Conservation (phyloP, 331 rosid genomes). For the Phaseolus coccineus region DNA sequence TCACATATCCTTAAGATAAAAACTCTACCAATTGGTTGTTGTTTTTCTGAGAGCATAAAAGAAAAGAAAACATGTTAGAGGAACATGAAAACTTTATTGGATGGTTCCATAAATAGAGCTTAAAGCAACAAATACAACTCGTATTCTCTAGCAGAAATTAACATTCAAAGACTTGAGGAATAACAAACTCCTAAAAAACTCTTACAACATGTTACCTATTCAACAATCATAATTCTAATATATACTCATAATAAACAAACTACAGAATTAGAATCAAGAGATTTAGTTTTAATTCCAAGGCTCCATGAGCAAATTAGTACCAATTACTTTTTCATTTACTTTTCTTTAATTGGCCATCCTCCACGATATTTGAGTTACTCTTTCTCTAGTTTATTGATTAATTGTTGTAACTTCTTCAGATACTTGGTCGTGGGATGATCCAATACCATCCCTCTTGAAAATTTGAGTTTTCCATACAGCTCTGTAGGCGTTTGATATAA, state of each 20-base stretch:
- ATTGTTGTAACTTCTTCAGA: constrained; percentile 65
- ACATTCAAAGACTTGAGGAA: too few species aligned
- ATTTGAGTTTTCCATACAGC: constrained; percentile 67
- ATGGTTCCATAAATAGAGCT: background rate
- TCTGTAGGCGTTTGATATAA: background rate
- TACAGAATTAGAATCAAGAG: background rate
- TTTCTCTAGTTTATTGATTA: constrained; percentile 50
- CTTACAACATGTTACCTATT: too few species aligned
- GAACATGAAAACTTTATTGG: background rate
- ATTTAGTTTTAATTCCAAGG: background rate
- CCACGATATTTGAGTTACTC: background rate
- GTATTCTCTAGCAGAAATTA: too few species aligned
- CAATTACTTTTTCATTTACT: background rate
- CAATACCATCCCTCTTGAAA: constrained; percentile 70
- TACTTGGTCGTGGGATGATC: constrained; percentile 83
- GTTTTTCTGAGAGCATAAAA: too few species aligned
- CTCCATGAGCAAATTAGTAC: background rate
- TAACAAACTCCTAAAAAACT: background rate
- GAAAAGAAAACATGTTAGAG: background rate
- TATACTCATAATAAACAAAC: background rate
- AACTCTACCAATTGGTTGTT: too few species aligned
- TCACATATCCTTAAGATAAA: too few species aligned
- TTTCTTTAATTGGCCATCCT: background rate
- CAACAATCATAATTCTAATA: background rate
- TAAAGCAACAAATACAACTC: background rate